Evolutionary conservation across 2,329 filamentous ascomycete genomes (phyloP).

Genomic region (Fusarium napiforme): DNA sequence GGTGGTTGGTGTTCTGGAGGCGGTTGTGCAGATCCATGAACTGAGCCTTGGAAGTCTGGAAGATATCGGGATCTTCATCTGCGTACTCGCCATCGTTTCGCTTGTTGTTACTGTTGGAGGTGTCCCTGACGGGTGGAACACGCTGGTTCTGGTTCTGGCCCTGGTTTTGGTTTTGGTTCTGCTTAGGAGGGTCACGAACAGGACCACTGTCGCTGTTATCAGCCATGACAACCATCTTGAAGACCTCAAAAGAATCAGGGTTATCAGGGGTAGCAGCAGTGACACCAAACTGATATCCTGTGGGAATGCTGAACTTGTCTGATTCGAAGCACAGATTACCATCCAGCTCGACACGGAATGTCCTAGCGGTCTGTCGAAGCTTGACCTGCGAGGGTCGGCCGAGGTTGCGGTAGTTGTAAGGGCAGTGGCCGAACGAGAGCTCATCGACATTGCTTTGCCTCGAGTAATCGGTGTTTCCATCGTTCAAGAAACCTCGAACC

Average conservation of each 20-base stretch:
- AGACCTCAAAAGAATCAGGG: slow-evolving; percentile 94
- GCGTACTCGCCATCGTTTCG: slow-evolving; percentile 55
- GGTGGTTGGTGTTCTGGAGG: slow-evolving; percentile 77
- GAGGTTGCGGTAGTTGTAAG: slow-evolving; percentile 90
- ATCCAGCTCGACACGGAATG: slow-evolving; percentile 84
- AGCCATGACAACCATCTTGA: slow-evolving; percentile 82
- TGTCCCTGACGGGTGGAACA: slow-evolving; percentile 14
- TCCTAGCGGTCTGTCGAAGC: slow-evolving; percentile 70
- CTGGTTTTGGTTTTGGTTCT: slow-evolving; percentile 26
- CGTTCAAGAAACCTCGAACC: slow-evolving; percentile 92
- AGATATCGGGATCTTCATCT: slow-evolving; percentile 60
- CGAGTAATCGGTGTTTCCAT: slow-evolving; percentile 83
- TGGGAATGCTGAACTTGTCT: slow-evolving; percentile 79
- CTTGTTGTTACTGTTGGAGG: slow-evolving; percentile 43
- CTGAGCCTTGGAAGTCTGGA: slow-evolving; percentile 67
- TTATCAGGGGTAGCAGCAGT: slow-evolving; percentile 89
- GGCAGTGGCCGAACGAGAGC: slow-evolving; percentile 92
- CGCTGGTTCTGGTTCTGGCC: slow-evolving; percentile 21
- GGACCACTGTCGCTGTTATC: slow-evolving; percentile 53
- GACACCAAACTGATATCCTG: slow-evolving; percentile 86
- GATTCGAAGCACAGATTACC: slow-evolving; percentile 85
- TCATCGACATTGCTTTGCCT: slow-evolving; percentile 79
- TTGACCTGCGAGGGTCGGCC: slow-evolving; percentile 85
- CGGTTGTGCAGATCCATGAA: slow-evolving; percentile 88
- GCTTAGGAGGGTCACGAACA: slow-evolving; percentile 43